phyloP scores from a whole-genome alignment of 768 basidiomycete species.

The Dentipellis sp. region DNA sequence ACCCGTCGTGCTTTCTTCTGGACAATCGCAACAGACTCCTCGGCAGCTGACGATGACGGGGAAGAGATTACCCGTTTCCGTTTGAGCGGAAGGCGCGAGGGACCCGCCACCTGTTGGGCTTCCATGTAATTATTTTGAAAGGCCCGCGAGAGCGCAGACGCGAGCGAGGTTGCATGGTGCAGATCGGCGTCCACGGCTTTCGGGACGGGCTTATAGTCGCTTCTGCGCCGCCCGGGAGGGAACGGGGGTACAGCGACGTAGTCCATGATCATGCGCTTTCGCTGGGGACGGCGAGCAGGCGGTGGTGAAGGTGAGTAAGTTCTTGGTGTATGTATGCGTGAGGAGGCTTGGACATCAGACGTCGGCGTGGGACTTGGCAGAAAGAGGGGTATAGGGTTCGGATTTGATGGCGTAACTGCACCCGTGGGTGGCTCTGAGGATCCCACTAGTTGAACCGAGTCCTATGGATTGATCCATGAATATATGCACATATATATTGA shows the following conservation, averaged over 20 bases:
- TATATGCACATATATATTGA: too few relatives aligned
- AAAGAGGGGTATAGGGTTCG: neutral
- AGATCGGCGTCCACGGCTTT: neutral
- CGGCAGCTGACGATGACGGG: neutral
- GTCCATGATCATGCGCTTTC: neutral
- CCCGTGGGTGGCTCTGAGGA: neutral
- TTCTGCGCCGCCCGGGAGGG: neutral
- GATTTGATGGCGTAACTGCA: neutral
- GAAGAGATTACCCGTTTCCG: neutral
- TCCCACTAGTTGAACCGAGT: too few relatives aligned
- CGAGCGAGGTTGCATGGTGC: neutral
- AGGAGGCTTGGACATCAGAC: neutral
- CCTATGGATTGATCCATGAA: too few relatives aligned
- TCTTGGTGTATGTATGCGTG: neutral
- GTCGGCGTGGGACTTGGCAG: neutral
- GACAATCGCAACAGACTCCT: neutral
- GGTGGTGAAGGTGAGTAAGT: neutral
- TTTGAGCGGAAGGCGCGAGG: neutral
- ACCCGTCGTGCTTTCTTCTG: neutral
- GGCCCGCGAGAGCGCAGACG: neutral
- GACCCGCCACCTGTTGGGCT: neutral
- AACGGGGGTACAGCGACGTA: neutral
- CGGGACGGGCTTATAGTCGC: neutral
- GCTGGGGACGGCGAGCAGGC: neutral
- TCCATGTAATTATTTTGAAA: conserved; percentile 1